phyloP scores from a whole-genome alignment of 1,284 basidiomycete genomes.

The Leccinum laetum region DNA sequence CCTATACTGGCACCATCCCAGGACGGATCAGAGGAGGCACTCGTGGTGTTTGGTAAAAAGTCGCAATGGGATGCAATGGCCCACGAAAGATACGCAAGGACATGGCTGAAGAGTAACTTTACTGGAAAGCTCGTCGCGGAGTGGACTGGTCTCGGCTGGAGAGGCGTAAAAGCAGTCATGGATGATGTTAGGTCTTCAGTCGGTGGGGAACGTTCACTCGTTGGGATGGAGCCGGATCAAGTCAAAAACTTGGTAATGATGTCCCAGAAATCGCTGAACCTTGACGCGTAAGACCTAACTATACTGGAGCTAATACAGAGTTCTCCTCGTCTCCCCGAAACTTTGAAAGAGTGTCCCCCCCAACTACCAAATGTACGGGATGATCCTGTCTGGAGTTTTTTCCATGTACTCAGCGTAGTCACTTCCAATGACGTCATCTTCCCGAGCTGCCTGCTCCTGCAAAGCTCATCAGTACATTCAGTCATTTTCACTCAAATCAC shows the following conservation, averaged over 20 bases:
- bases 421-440: slow-evolving; percentile 27
- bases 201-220: slow-evolving; percentile 38
- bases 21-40: slow-evolving; percentile 42
- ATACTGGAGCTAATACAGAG: slow-evolving; percentile 4
- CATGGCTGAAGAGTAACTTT: slow-evolving; percentile 45
- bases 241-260: slow-evolving; percentile 32
- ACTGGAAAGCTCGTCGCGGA: slow-evolving; percentile 51
- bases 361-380: slow-evolving; percentile 37
- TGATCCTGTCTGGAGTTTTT: slow-evolving; percentile 29
- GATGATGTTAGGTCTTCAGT: slow-evolving; percentile 42
- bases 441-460: slow-evolving; percentile 32
- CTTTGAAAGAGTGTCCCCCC: not conserved
- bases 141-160: slow-evolving; percentile 55
- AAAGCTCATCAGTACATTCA: slow-evolving; percentile 5
- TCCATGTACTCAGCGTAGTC: slow-evolving; percentile 38
- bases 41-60: slow-evolving; percentile 54
- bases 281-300: slow-evolving; percentile 17
- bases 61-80: slow-evolving; percentile 45
- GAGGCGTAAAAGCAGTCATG: slow-evolving; percentile 50
- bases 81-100: slow-evolving; percentile 31
- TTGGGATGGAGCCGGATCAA: slow-evolving; percentile 35
- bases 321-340: not conserved
- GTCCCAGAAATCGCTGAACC: slow-evolving; percentile 24
- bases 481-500: not conserved
- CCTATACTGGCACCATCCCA: slow-evolving; percentile 5